A percentile compares a stretch with the other conserved stretches of the same genome.
Evolutionary conservation across 257 asterid genomes (phyloP).

Genomic region (Solanum dulcamara): DNA sequence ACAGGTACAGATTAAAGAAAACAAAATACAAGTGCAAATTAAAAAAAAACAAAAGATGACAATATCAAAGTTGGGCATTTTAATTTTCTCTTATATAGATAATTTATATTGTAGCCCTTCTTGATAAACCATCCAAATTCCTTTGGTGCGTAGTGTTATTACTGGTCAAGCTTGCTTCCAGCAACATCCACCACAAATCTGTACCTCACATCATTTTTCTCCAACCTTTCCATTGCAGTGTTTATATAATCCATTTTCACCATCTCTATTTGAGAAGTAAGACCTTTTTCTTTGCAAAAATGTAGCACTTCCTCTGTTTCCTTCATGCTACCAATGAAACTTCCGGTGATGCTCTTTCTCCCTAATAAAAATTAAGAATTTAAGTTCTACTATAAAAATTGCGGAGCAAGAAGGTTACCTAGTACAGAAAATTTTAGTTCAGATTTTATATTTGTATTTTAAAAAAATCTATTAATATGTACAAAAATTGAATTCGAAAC

Average conservation of each 20-base stretch:
- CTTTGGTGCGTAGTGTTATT: background rate
- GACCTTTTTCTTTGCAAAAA: slow-evolving; percentile 74
- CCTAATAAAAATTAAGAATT: slow-evolving; percentile 19
- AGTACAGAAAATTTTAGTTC: background rate
- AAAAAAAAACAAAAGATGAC: background rate
- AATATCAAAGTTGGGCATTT: background rate
- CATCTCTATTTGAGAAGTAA: slow-evolving; percentile 57
- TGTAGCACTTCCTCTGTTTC: slow-evolving; percentile 83
- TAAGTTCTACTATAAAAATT: background rate
- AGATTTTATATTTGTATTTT: background rate
- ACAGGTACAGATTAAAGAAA: background rate
- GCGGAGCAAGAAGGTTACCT: fast-evolving
- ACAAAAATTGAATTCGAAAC: too few species aligned
- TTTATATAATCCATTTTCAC: slow-evolving; percentile 89
- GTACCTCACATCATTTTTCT: slow-evolving; percentile 84
- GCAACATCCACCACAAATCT: slow-evolving; percentile 86
- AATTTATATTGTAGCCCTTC: background rate
- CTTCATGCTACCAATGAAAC: slow-evolving; percentile 82
- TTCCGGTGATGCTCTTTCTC: slow-evolving; percentile 78
- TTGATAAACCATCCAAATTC: background rate
- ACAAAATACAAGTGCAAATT: background rate
- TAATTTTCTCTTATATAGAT: background rate
- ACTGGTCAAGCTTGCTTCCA: slow-evolving; percentile 61
- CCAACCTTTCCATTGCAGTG: slow-evolving; percentile 78
- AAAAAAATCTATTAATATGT: background rate